Base-by-base conservation (phyloP, 2,329 filamentous ascomycete genomes). In the Colletotrichum aenigma region DNA sequence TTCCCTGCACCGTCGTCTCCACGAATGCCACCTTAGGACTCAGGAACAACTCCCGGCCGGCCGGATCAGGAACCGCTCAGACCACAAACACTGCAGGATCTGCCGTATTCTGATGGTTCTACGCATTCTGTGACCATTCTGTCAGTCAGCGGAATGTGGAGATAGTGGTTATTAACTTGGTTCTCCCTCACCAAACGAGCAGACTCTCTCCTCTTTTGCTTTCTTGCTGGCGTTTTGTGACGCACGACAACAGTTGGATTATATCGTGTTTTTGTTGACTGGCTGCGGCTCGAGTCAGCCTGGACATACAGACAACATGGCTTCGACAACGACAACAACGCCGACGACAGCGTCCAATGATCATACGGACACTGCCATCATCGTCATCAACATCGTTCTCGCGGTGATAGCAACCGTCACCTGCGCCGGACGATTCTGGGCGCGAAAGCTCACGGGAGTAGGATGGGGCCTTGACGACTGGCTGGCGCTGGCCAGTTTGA, bases 401-500 rank as follows among this genome's bases (percentile, higher is more conserved):
- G 69, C 60, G 8, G 61, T 58, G 18, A 71, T 71, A n/a, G 69
- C 69, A 15, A 71, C 69, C 9, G 16, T 71, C 6, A 71, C 69
- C 13, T 71, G 69, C 18, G 26, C 36, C 6, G 69, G 69, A 13
- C 32, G 69, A 4, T 71, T 71, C 24, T 71, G 69, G 69, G 69
- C 69, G 26, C 43, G 69, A 43, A 71, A 71, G 48, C 69, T 71
- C 61, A 71, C 69, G 24, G 61, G 69, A 9, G 16, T 66, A 16
- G 61, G 61, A 56, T 71, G 69, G 69, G 60, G 60, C 10, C 61
- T 71, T 3, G 69, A 71, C 61, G 69, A 71, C 60, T 71, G 69
- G 69, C 26, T 71, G 24, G 69, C 69, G 4, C 24, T 71, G 30
- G 61, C 48, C 4, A 66, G 69, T 43, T 34, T 71, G 30, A 7